Percentiles rank a stretch among this genome's conserved stretches.
Evolutionary conservation across 2,329 filamentous ascomycete species (phyloP).

Genomic region (Diaporthe caulivora): DNA sequence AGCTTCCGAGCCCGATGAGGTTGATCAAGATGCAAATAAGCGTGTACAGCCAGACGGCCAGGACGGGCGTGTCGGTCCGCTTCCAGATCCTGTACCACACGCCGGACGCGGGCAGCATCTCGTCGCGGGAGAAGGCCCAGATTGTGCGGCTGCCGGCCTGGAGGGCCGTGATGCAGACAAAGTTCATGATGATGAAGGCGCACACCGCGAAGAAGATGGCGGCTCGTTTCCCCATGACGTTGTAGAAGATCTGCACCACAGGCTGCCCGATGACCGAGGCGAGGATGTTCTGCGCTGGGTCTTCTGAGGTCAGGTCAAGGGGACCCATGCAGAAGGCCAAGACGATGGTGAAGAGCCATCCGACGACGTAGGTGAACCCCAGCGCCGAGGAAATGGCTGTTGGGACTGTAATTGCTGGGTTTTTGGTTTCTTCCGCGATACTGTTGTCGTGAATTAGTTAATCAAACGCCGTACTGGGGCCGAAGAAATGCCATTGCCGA

Average conservation of each 20-base stretch:
- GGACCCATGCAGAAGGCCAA: slow-evolving; percentile 68
- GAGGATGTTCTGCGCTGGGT: slow-evolving; percentile 58
- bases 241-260: slow-evolving; percentile 69
- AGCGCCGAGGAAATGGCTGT: slow-evolving; percentile 68
- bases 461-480: not conserved
- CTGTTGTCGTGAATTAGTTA: not conserved
- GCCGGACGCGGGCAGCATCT: slow-evolving; percentile 59
- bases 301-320: slow-evolving; percentile 41
- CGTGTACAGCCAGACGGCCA: slow-evolving; percentile 68
- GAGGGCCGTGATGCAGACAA: slow-evolving; percentile 69
- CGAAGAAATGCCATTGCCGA: too few relatives aligned
- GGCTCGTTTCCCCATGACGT: slow-evolving; percentile 65
- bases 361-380: slow-evolving; percentile 66
- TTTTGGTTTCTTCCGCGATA: slow-evolving; percentile 62
- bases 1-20: slow-evolving; percentile 68
- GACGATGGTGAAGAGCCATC: slow-evolving; percentile 70
- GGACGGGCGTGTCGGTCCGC: slow-evolving; percentile 63
- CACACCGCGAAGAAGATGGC: slow-evolving; percentile 68
- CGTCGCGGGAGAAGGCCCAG: slow-evolving; percentile 67
- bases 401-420: slow-evolving; percentile 54
- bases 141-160: slow-evolving; percentile 65
- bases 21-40: slow-evolving; percentile 69
- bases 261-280: slow-evolving; percentile 61
- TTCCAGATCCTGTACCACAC: slow-evolving; percentile 64
- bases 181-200: slow-evolving; percentile 69